A percentile compares a stretch with the other conserved stretches of the same genome.
Conservation (phyloP, 2,329 filamentous ascomycete species). For the Tolypocladium ovalisporum region DNA sequence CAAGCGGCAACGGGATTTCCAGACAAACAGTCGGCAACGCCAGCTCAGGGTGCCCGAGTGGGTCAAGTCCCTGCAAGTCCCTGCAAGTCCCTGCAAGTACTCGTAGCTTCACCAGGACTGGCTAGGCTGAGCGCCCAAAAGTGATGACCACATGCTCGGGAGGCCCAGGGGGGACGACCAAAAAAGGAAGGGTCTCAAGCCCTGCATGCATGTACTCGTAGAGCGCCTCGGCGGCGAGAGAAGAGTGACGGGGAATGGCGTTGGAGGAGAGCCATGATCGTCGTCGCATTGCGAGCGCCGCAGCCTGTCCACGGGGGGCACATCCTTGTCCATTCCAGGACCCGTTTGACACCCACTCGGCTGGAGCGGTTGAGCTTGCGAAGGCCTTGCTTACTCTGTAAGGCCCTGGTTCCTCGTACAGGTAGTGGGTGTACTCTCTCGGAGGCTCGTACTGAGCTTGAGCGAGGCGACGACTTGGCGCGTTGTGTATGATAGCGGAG, state of each 20-base stretch:
- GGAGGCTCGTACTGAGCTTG: not conserved
- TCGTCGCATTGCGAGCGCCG: not conserved
- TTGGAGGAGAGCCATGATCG: not conserved
- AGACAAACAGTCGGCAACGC: conserved; percentile 7
- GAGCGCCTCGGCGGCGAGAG: not conserved
- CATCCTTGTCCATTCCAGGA: not conserved
- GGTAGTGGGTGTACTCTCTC: too few relatives aligned
- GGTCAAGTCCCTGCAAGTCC: conserved; percentile 3
- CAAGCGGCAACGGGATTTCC: conserved; percentile 8
- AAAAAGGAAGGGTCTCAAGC: conserved; percentile 4
- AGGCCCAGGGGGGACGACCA: not conserved
- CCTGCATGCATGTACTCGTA: conserved; percentile 1
- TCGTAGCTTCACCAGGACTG: conserved; percentile 1
- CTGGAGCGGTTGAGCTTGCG: not conserved
- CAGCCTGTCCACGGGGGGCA: not conserved
- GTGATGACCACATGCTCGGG: conserved; percentile 3
- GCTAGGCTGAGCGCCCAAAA: conserved; percentile 1
- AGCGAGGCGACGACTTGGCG: not conserved
- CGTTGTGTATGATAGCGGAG: conserved; percentile 2
- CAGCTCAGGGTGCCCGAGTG: conserved; percentile 3
- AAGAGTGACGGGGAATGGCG: not conserved
- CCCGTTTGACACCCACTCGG: not conserved
- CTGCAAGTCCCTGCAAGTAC: not conserved
- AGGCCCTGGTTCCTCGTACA: not conserved
- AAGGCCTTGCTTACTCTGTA: not conserved